These are phyloP conservation scores for Annona cherimola DNA, from an alignment of 164 flowering plant genomes.

Conservation along the genomic window DNA sequence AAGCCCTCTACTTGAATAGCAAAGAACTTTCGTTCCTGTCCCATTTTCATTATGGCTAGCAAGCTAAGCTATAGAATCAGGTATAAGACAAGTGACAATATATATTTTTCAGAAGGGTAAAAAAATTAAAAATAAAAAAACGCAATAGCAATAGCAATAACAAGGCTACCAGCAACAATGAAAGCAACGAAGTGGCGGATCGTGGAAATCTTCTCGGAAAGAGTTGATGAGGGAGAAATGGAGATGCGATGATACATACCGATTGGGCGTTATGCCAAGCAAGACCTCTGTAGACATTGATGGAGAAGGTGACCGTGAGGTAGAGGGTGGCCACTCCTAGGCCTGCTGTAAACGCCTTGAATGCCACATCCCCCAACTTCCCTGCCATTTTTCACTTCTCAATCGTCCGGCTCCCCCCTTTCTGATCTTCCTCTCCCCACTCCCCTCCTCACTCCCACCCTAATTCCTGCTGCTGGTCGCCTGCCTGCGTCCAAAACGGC, in stretches of 20 bases:
- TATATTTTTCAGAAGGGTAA: too few relatives aligned
- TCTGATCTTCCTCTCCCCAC: background rate
- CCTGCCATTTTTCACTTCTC: background rate
- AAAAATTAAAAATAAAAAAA: too few relatives aligned
- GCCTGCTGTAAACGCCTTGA: conserved; percentile 73
- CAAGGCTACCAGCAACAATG: too few relatives aligned
- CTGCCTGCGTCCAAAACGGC: too few relatives aligned
- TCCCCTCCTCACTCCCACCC: background rate
- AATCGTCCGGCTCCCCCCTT: background rate
- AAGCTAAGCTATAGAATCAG: too few relatives aligned
- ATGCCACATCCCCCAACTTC: conserved; percentile 57
- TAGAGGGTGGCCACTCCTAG: conserved; percentile 77
- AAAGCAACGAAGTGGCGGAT: too few relatives aligned
- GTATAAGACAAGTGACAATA: too few relatives aligned
- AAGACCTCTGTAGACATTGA: conserved; percentile 84
- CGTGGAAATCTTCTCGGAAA: background rate
- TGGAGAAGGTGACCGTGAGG: conserved; percentile 80
- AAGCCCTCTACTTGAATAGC: too few relatives aligned
- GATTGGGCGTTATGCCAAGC: conserved; percentile 88
- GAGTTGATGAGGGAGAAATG: background rate
- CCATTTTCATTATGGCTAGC: too few relatives aligned
- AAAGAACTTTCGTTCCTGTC: too few relatives aligned
- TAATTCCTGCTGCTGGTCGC: background rate
- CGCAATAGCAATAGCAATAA: too few relatives aligned
- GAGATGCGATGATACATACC: conserved; percentile 23